Percentiles rank a stretch among this genome's conserved stretches.
These are phyloP conservation scores for Talaromyces thailandensis DNA, from an alignment of 495 filamentous ascomycete species.

Conservation along the genomic window DNA sequence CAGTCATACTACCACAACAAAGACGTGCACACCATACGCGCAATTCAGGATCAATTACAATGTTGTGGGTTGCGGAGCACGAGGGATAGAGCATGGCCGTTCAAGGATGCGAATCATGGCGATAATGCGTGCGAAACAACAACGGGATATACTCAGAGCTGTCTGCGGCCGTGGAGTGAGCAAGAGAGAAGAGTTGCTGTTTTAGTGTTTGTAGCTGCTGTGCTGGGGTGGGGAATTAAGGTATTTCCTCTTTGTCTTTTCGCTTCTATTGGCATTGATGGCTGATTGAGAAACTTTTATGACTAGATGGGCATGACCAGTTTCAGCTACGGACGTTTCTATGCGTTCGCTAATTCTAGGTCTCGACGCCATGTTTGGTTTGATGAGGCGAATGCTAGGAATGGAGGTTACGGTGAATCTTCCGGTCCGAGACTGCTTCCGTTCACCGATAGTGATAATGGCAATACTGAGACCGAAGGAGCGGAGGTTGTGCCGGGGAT, in stretches of 20 bases:
- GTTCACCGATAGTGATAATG: neutral
- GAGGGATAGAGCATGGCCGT: constrained; percentile 51
- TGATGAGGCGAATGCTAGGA: neutral
- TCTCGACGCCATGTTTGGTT: neutral
- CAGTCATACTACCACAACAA: constrained; percentile 34
- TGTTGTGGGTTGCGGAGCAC: constrained; percentile 56
- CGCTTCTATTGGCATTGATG: neutral
- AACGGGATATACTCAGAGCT: constrained; percentile 19
- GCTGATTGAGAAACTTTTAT: neutral
- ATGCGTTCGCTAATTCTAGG: neutral
- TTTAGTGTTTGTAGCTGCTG: constrained; percentile 19
- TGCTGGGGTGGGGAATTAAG: constrained; percentile 15
- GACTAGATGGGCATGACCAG: neutral
- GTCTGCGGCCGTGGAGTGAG: constrained; percentile 18
- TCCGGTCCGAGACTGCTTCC: constrained; percentile 6
- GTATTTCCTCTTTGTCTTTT: constrained; percentile 5
- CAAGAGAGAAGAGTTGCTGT: constrained; percentile 14
- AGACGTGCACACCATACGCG: constrained; percentile 39
- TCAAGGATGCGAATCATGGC: constrained; percentile 26
- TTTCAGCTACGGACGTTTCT: neutral
- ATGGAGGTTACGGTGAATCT: neutral
- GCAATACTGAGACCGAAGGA: neutral
- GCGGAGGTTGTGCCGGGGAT: neutral
- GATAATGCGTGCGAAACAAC: constrained; percentile 22
- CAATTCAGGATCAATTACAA: constrained; percentile 53